Evolutionary conservation across 1,284 basidiomycete species (phyloP), one percentile per base, ranked within the genome.

Genomic region (Trichosporon coremiiforme): DNA sequence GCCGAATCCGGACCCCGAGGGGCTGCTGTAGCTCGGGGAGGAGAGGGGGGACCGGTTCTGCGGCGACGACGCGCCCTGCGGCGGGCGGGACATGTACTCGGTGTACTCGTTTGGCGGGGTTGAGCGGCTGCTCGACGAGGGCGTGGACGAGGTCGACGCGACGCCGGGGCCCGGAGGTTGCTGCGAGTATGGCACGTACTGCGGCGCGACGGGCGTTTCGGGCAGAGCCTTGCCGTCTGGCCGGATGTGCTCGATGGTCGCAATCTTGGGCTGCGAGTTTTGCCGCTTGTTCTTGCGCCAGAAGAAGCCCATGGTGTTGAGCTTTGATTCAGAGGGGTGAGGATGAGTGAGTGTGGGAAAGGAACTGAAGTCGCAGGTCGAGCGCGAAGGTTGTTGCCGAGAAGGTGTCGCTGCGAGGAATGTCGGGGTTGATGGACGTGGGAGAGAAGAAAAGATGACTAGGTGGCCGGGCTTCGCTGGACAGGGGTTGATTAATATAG

Each of bases 221-320:
- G 57, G 57, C 8, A n/a, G 31, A 4, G 50, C 50, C 50, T 53
- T 53, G n/a, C 41, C 41, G 53, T 33, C 29, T 4, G 29, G 29
- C 5, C 57, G 29, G 31, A 62, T 31, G 57, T 62, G 57, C 57
- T 62, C 57, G 57, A 62, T 62, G 29, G 17, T 13, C 15, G 57
- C 31, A 22, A 62, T 62, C 57, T 62, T 62, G 15, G 53, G 53
- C 53, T 35, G 12, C 57, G 57, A 62, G 57, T 62, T 35, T n/a
- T 62, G 20, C 12, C 57, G 57, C 57, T 62, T 62, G 57, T 62
- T 62, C 31, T 15, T 17, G 7, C 57, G 13, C 57, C 57, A 62
- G 57, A 62, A 62, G 22, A 62, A 62, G 22, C 57, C 29, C 57
- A 62, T 62, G 5, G 8, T 33, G 50, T 35, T 35, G 33, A 6